Evolutionary conservation across 139 green algal genomes (phyloP).

Genomic region (Chlorella ohadii): DNA sequence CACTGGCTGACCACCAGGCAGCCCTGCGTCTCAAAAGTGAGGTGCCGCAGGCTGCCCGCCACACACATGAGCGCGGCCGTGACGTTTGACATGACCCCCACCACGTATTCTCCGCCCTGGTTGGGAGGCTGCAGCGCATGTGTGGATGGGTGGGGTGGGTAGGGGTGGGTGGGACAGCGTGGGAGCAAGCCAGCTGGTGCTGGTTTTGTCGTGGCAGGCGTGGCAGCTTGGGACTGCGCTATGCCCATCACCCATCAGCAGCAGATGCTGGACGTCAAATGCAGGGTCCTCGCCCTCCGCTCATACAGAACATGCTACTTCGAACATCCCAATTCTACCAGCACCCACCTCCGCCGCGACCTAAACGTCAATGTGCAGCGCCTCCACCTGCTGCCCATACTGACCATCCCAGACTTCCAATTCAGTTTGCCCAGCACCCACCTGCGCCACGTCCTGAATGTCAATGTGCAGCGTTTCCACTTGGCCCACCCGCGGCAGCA

Average conservation of each 20-base stretch:
- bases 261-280: too few relatives aligned
- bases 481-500: neutral
- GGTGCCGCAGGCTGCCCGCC: neutral
- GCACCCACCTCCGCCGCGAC: constrained; percentile 2
- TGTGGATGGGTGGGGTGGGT: neutral
- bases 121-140: neutral
- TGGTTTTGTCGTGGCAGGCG: too few relatives aligned
- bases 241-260: too few relatives aligned
- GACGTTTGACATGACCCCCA: neutral
- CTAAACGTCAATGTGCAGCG: neutral
- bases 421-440: neutral
- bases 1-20: constrained; percentile 16
- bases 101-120: neutral
- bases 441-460: neutral
- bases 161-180: neutral
- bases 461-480: constrained; percentile 18
- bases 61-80: neutral
- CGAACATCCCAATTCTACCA: accelerated
- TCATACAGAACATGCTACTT: too few relatives aligned
- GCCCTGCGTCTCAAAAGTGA: neutral
- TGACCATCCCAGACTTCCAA: too few relatives aligned
- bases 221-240: too few relatives aligned
- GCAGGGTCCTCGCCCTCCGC: too few relatives aligned
- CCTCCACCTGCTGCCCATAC: too few relatives aligned
- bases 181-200: too few relatives aligned